Evolutionary conservation across 768 basidiomycete genomes (phyloP), one percentile per base, ranked within the genome.

Genomic region (Leccinum subgranulosum): DNA sequence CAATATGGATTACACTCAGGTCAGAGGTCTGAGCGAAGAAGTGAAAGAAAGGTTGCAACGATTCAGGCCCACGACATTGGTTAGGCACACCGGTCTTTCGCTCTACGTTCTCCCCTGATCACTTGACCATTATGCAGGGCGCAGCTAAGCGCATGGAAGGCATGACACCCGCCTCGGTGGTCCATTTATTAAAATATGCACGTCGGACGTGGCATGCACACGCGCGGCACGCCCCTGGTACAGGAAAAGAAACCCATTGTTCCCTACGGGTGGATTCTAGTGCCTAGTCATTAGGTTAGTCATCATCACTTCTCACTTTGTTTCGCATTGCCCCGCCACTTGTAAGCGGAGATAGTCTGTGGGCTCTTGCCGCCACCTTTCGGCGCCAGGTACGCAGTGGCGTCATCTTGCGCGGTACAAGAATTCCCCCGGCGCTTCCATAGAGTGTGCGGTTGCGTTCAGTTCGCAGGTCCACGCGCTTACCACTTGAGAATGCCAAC

Each of bases 141-240:
- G 88, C 89, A 4, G 94, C 90, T 15, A 94, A 93, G 70, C 78
- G 93, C 27, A 93, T 95, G 84, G 93, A 95, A 68, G 94, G 94
- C 8, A 91, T 95, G 83, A 96, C 94, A 3, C 93, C 93, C 2
- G 80, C 86, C 0, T 83, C 84, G 1, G 74, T 89, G n/a, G 77
- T 92, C 12, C 77, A 78, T 41, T 69, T 95, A 25, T 74, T 94
- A 60, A 82, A 80, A 63, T 80, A 90, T 67, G 85, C 89, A 50
- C 76, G 70, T 53, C 71, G 76, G 55, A 74, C 69, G 19, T 72
- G 70, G 70, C 33, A 55, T 49, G n/a, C 51, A 23, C 51, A 12
- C 28, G 34, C 25, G 28, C 43, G 23, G 25, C 39, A 43, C 17
- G 21, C 23, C 50, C n/a, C 36, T 34, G 46, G 49, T 6, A 19